Evolutionary conservation across 345 rosid genomes (phyloP), one percentile per base, ranked within the genome.

Genomic region (Erucastrum elatum): DNA sequence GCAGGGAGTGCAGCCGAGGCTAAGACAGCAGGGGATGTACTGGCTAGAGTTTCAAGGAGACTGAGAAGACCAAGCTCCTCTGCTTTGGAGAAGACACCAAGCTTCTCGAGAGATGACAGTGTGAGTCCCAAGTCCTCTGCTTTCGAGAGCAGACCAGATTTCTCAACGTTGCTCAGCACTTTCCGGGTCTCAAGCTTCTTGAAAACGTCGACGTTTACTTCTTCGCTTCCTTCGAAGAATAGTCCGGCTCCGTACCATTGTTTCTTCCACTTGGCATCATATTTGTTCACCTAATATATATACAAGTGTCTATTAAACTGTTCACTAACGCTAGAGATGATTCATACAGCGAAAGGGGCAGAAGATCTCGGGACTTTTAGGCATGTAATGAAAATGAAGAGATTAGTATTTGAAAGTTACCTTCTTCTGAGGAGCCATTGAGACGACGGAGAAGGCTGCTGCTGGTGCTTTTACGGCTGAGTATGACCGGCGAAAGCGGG

Each of bases 181-280:
- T 92, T 92, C 39, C 89, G 71, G 81, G 92, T 83, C 87, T 94
- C 98, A 1, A 94, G 87, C 78, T 90, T 90, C 93, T 91, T 94
- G 87, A 94, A 92, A 67, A 94, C 95, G 78, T 94, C 98, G 7
- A 94, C 84, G 44, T 92, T 91, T 58, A 92, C 72, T 49, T 90
- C 91, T 71, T 94, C 99, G 67, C 92, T 88, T 30, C 97, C 92
- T 75, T 94, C 98, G 77, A 68, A 84, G 89, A 92, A 94, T 8
- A 94, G 77, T 61, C 97, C 98, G 0, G 98, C 90, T 9, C 98
- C 99, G 74, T 81, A 94, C 98, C 99, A 94, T 44, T 89, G 83
- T 78, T 94, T 94, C 81, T 87, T 70, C 99, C 99, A 92, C 63
- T 17, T 72, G 0, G 60, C 68, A 66, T 94, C 99, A 53, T 79